Conservation (phyloP, 768 basidiomycete species). For the Amanita brunnescens region DNA sequence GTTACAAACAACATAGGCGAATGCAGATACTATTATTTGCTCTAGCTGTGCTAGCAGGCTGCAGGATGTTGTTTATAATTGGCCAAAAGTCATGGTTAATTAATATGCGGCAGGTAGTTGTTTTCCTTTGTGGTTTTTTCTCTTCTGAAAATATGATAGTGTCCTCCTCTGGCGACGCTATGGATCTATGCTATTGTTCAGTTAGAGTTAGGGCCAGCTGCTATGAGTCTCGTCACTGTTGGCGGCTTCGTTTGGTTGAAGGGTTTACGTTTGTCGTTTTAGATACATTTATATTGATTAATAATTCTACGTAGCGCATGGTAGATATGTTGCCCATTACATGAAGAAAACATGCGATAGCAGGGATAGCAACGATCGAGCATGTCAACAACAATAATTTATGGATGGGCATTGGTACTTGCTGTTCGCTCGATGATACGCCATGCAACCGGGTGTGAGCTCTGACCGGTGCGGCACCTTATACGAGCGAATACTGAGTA, state of each 20-base stretch:
- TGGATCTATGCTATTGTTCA: slow-evolving; percentile 75
- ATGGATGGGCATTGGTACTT: neutral
- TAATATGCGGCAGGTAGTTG: slow-evolving; percentile 64
- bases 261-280: slow-evolving; percentile 37
- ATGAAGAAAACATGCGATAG: neutral
- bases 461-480: slow-evolving; percentile 69
- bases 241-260: slow-evolving; percentile 57
- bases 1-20: slow-evolving; percentile 47
- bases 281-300: neutral
- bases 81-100: slow-evolving; percentile 61
- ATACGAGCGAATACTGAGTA: slow-evolving; percentile 42
- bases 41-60: slow-evolving; percentile 47
- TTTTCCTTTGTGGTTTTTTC: neutral
- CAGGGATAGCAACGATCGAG: neutral
- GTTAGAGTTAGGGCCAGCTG: slow-evolving; percentile 54
- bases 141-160: slow-evolving; percentile 28
- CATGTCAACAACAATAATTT: neutral
- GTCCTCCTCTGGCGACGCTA: slow-evolving; percentile 67
- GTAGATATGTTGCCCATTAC: neutral
- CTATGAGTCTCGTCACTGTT: slow-evolving; percentile 44
- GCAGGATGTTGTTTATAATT: slow-evolving; percentile 62
- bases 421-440: slow-evolving; percentile 68
- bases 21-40: slow-evolving; percentile 53
- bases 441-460: slow-evolving; percentile 46
- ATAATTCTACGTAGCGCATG: neutral